Conservation (phyloP, 129 eudicot genomes). For the Artemisia argyi region DNA sequence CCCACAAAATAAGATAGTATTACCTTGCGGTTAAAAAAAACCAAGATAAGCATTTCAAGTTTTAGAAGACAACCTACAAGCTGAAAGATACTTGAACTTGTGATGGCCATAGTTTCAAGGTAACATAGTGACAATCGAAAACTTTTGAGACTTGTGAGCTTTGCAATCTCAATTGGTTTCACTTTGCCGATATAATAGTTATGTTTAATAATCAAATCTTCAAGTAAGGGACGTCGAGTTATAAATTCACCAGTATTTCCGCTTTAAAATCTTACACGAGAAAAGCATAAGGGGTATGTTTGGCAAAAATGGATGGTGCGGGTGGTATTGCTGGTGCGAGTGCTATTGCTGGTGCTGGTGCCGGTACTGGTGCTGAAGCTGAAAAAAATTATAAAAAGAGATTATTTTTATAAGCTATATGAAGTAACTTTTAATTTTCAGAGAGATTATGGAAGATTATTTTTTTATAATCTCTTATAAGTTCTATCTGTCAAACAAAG, state of each 20-base stretch:
- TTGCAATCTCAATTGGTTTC: neutral
- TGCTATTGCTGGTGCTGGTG: no score
- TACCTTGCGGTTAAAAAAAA: neutral
- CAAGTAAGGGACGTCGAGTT: neutral
- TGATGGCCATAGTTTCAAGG: neutral
- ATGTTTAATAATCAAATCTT: neutral
- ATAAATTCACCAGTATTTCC: neutral
- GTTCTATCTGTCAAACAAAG: no score
- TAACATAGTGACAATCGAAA: neutral
- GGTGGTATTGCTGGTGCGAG: no score
- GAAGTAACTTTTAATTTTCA: no score
- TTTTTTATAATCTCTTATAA: no score
- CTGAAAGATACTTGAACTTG: neutral
- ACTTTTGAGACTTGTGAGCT: conserved; percentile 1
- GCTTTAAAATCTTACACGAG: neutral
- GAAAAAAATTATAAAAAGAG: no score
- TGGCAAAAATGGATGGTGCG: no score
- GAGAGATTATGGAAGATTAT: no score
- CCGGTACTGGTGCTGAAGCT: no score
- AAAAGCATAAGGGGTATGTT: conserved; percentile 12
- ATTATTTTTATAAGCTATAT: no score
- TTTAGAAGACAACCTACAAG: conserved; percentile 19
- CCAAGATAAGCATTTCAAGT: conserved; percentile 14
- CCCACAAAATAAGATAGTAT: neutral
- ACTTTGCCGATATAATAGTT: neutral